Percentiles rank a stretch among this genome's conserved stretches.
Conservation (phyloP, 441 rosid genomes). For the Adansonia grandidieri region DNA sequence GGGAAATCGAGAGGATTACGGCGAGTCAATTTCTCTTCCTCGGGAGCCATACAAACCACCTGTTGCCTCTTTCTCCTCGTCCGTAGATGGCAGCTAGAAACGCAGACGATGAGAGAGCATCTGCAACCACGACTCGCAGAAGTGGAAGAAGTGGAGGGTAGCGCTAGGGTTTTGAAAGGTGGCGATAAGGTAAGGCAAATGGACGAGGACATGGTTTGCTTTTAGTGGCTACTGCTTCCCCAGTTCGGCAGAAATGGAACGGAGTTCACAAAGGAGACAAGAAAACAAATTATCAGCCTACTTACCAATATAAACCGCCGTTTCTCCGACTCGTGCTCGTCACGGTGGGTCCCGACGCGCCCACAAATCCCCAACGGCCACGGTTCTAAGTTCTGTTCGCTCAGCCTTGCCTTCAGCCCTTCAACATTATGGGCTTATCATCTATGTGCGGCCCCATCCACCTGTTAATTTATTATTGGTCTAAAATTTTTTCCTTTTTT, state of each 20-base stretch:
- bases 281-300: not conserved
- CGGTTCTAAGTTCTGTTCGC: not conserved
- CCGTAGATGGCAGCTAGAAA: conserved; percentile 16
- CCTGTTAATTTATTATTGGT: not conserved
- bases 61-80: conserved; percentile 34
- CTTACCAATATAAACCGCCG: conserved; percentile 12
- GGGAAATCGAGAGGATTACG: conserved; percentile 74
- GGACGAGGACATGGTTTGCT: conserved; percentile 27
- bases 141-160: conserved; percentile 28
- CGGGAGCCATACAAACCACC: conserved; percentile 73
- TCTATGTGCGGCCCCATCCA: not conserved
- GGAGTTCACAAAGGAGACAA: not conserved
- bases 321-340: not conserved
- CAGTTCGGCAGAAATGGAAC: not conserved
- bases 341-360: no score
- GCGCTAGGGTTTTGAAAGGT: conserved; percentile 37
- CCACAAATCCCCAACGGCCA: conserved; percentile 1
- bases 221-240: not conserved
- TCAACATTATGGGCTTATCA: not conserved
- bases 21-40: conserved; percentile 73
- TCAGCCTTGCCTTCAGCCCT: not conserved
- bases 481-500: no score
- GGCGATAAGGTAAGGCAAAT: conserved; percentile 31
- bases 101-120: conserved; percentile 29
- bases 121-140: conserved; percentile 31